Base-by-base conservation (phyloP, 306 rosid genomes). In the Hylodesmum podocarpum region DNA sequence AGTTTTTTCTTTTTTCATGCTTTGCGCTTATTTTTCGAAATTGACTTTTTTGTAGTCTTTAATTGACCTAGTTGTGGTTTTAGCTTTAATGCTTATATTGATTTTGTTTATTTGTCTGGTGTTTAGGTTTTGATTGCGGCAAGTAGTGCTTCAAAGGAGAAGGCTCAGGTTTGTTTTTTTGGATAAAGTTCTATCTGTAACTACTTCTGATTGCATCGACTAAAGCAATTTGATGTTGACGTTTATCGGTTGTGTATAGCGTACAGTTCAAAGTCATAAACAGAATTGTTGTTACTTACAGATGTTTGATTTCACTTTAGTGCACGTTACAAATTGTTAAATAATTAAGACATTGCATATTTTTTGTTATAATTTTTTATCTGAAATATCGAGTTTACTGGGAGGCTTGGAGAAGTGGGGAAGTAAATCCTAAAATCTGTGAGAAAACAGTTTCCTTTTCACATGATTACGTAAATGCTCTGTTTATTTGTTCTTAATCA, bases 61-160 rank as follows among this genome's bases (percentile, higher is more conserved):
- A 21, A 51, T 73, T 68, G 46, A 40, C 24, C 4, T 43, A 16
- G 58, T n/a, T 2, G 68, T 37, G 6, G 57, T 74, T 78, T 66
- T 72, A 15, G 39, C 15, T 70, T 68, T 34, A 5, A 16, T 62
- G 57, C 25, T 36, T 55, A 58, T 24, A 43, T 73, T 88, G 29
- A 61, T 84, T 44, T 53, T 43, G 61, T 7, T 67, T 53, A 40
- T 27, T 78, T 41, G 6, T 50, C 21, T 78, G 74, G 47, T 43
- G 83, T 76, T 70, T 89, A 96, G 99, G 99, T 96, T 88, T 76
- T 84, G 88, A 87, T 96, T 28, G 94, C 94, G 18, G 89, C 93
- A 34, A 92, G 84, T 66, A 74, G 89, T 18, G 95, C 91, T 76
- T 90, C 99, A 8, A 92, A 86, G 89, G 99, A 96, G 88, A 96